Evolutionary conservation across 2,329 filamentous ascomycete species (phyloP), one percentile per base, ranked within the genome.

Genomic region (Alternaria arborescens): DNA sequence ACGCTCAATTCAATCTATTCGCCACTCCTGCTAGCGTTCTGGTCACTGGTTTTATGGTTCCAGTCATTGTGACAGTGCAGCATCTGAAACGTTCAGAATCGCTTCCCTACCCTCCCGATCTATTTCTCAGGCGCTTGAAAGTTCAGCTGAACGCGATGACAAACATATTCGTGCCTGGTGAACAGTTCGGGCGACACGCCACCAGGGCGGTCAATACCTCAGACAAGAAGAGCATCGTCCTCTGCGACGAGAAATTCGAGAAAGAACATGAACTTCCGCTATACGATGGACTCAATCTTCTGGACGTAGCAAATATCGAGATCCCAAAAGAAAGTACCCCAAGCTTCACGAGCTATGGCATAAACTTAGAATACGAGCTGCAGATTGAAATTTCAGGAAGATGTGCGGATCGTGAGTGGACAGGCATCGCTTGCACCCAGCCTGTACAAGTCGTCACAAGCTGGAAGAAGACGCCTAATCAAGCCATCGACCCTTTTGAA

Each of bases 41-140:
- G 8, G 61, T 67, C 7, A 52, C 69, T 7, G 71, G 71, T 5
- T 28, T 50, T 3, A 52, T 51, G 1, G 50, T 75, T 3, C 64
- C 65, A 6, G 57, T 69, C n/a, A 42, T 60, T 5, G 43, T 75
- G 1, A 65, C 53, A 12, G 30, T 76, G 14, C 58, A 70, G 10
- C 72, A 75, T 36, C 55, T 69, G 4, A 67, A 73, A 22, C 70
- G 72, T 11, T 72, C 70, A 4, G 57, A 66, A n/a, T 73, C 71
- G 4, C 46, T 75, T 1, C 58, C 54, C 1, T 48, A 59, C 14
- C 70, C 71, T 18, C 73, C 72, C 3, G 61, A 66, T 18, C 41
- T 76, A 0, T 66, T 66, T 28, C 50, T 76, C 11, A 71, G 66
- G 16, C 65, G 71, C 4, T 30, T 76, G 1, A 66, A 69, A 41